Percentiles rank a stretch among this genome's conserved stretches.
phyloP scores from a whole-genome alignment of 495 filamentous ascomycete genomes.

The Aspergillus taichungensis region DNA sequence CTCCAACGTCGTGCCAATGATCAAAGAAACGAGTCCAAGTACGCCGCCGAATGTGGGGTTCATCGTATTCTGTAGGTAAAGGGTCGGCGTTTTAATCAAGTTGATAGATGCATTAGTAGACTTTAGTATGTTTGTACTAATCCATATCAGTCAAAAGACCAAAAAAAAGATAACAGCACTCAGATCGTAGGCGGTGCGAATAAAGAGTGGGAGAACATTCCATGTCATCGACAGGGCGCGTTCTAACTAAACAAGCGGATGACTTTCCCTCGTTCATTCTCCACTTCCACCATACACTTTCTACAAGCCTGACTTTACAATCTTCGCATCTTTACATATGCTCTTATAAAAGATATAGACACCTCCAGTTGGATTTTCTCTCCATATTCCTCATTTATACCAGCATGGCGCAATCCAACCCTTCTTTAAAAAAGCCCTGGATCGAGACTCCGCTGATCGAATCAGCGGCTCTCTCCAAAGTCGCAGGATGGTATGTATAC shows the following conservation, averaged over 20 bases:
- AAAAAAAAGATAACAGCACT: too few relatives aligned
- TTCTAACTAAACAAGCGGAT: background rate
- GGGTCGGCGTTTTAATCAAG: background rate
- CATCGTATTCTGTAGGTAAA: slow-evolving; percentile 8
- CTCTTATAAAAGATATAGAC: slow-evolving; percentile 59
- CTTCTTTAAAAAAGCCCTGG: slow-evolving; percentile 41
- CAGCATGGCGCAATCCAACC: too few relatives aligned
- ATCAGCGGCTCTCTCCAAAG: slow-evolving; percentile 55
- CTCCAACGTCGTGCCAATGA: slow-evolving; percentile 39
- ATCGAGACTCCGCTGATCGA: slow-evolving; percentile 63
- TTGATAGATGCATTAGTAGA: too few relatives aligned
- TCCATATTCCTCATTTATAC: too few relatives aligned
- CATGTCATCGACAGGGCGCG: slow-evolving; percentile 2
- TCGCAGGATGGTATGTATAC: slow-evolving; percentile 55
- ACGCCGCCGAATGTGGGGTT: slow-evolving; percentile 31
- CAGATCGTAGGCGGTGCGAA: too few relatives aligned
- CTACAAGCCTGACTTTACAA: background rate
- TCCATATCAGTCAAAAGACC: too few relatives aligned
- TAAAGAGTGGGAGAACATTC: too few relatives aligned
- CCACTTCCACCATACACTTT: background rate
- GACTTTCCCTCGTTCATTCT: background rate
- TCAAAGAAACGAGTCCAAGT: slow-evolving; percentile 10
- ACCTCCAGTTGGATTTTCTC: slow-evolving; percentile 50
- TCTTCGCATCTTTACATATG: background rate
- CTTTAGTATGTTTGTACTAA: too few relatives aligned